Base-by-base conservation (phyloP, 2,329 filamentous ascomycete genomes). In the Rhynchosporium secalis region DNA sequence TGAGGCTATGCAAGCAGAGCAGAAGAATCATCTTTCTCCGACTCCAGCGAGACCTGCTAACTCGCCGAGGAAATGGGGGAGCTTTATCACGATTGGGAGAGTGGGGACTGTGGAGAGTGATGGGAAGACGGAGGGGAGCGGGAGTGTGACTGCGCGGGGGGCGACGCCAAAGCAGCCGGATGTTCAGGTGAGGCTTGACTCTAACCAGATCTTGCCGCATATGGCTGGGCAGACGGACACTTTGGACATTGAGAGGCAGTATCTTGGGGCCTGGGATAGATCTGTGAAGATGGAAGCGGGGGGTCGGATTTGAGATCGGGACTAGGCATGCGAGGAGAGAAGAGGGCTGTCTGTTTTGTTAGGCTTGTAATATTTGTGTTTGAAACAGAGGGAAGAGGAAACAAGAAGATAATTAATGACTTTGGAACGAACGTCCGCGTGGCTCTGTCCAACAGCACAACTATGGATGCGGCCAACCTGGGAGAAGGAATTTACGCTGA, bases 1-100 rank as follows among this genome's bases (percentile, higher is more conserved):
- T 1, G 48, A 52, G 36, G 48, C 48, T 31, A 52, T 52, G 48
- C 48, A 52, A 52, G 48, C 48, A 5, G 48, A 52, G 48, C 48
- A 52, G 48, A 52, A 52, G n/a, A 36, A 36, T 4, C 33, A 52
- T 52, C 31, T 52, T 6, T 52, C 48, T 20, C 48, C 48, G 26
- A 26, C 48, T 1, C 48, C 48, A 6, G 15, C 31, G 15, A 52
- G 38, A 38, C 48, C 48, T 38, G 48, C 48, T 2, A 31, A 15
- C 31, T 52, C 48, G 31, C 48, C 33, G 29, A 52, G 10, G 31
- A 52, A 52, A 38, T 52, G 48, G 48, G 48, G 48, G 31, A 52
- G 48, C 20, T 52, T 52, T n/a, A 52, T 52, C 26, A 52, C 48
- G 4, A 52, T 52, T 52, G 48, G 48, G 6, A 5, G 48, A 10